These are phyloP conservation scores for Cladophialophora yegresii DNA, from an alignment of 2,329 filamentous ascomycete genomes.

Conservation along the genomic window DNA sequence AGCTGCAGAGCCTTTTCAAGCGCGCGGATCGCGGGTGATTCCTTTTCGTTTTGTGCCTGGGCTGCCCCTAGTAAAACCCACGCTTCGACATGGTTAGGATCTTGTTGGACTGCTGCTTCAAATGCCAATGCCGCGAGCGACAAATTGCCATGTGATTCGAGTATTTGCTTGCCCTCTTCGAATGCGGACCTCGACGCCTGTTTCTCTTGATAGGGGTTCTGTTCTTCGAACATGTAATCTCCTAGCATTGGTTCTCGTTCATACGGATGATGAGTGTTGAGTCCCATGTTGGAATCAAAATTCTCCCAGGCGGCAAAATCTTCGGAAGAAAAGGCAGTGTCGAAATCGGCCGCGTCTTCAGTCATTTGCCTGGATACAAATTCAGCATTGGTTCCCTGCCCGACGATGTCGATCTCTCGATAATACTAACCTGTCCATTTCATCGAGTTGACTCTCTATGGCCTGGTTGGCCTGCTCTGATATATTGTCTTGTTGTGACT, in stretches of 20 bases:
- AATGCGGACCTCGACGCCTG: constrained; percentile 66
- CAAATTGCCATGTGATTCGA: constrained; percentile 90
- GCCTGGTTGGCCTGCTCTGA: constrained; percentile 69
- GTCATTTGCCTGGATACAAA: constrained; percentile 59
- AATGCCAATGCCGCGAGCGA: constrained; percentile 92
- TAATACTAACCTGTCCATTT: constrained; percentile 79
- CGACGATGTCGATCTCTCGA: background rate
- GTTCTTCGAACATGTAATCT: constrained; percentile 90
- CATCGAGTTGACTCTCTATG: constrained; percentile 82
- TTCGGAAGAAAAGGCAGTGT: constrained; percentile 64
- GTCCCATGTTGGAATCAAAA: constrained; percentile 59
- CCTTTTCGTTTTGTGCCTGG: constrained; percentile 98
- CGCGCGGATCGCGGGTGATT: constrained; percentile 90
- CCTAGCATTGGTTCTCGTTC: constrained; percentile 71
- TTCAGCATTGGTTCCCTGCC: constrained; percentile 49
- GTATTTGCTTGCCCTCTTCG: constrained; percentile 87
- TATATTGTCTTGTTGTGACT: constrained; percentile 54
- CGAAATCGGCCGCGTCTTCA: constrained; percentile 61
- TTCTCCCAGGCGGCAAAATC: constrained; percentile 79
- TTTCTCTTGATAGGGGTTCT: constrained; percentile 83
- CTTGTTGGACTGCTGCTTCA: constrained; percentile 89
- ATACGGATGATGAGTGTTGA: constrained; percentile 63
- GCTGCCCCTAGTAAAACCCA: constrained; percentile 91
- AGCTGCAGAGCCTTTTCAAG: constrained; percentile 87
- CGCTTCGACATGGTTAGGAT: constrained; percentile 82